Evolutionary conservation across 2,329 filamentous ascomycete species (phyloP).

Genomic region (Ophioceras dolichostomum): DNA sequence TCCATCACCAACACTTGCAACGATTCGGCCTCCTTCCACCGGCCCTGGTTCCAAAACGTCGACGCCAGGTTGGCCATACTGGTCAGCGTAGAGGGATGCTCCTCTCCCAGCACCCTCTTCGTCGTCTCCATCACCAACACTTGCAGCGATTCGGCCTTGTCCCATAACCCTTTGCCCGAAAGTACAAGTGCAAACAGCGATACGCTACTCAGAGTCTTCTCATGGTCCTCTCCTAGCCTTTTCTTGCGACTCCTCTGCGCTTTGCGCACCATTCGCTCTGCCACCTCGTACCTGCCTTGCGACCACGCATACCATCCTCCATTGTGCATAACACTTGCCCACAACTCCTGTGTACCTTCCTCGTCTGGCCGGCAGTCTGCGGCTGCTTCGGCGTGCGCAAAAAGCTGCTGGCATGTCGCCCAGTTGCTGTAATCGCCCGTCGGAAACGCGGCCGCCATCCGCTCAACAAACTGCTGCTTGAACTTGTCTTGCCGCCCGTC

Average conservation of each 20-base stretch:
- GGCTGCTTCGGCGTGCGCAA: conserved; percentile 14
- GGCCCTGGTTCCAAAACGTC: conserved; percentile 1
- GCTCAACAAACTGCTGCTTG: conserved; percentile 20
- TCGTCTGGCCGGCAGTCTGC: conserved; percentile 4
- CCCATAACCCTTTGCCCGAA: neutral
- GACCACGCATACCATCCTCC: neutral
- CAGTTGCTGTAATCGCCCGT: conserved; percentile 16
- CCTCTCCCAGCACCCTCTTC: conserved; percentile 1
- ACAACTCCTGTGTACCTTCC: neutral
- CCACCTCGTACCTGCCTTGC: conserved; percentile 7
- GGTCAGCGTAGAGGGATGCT: conserved; percentile 4
- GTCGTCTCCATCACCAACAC: neutral
- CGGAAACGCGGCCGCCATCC: conserved; percentile 15
- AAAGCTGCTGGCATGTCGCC: conserved; percentile 16
- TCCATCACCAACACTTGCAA: conserved; percentile 1
- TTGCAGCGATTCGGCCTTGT: neutral
- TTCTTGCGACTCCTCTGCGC: neutral
- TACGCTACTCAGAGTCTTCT: neutral
- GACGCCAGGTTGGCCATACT: conserved; percentile 4
- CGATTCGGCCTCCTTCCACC: conserved; percentile 2
- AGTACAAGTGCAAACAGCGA: neutral
- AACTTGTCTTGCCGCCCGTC: conserved; percentile 26
- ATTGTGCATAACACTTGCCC: neutral
- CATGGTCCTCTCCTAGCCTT: neutral
- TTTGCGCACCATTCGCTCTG: conserved; percentile 6